Evolutionary conservation across 306 rosid genomes (phyloP).

Genomic region (Castanospermum australe): DNA sequence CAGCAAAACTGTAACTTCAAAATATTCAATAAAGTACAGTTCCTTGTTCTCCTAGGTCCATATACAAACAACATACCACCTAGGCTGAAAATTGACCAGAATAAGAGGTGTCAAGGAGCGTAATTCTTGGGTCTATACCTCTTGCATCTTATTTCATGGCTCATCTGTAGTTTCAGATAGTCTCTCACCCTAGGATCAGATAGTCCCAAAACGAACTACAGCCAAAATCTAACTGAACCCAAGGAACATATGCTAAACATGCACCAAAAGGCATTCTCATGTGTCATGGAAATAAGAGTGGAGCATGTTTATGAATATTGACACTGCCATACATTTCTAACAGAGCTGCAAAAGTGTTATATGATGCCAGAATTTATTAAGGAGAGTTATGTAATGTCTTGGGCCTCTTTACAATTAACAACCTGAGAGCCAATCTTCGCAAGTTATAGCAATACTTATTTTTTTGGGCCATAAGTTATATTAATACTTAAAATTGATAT

Average conservation of each 20-base stretch:
- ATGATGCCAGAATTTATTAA: not conserved
- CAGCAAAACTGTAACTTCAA: not conserved
- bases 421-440: not conserved
- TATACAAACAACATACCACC: not conserved
- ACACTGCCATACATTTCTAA: not conserved
- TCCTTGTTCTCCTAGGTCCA: not conserved
- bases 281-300: not conserved
- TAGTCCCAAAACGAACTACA: conserved; percentile 1
- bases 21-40: not conserved
- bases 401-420: not conserved
- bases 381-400: not conserved
- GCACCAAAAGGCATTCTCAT: not conserved
- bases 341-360: not conserved
- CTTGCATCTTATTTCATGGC: not conserved
- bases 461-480: not conserved
- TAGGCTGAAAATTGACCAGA: not conserved
- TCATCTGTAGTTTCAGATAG: not conserved
- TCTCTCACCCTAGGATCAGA: not conserved
- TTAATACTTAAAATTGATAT: not conserved
- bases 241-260: not conserved
- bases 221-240: not conserved
- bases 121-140: not conserved
- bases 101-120: not conserved
- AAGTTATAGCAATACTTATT: not conserved
- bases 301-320: not conserved